These are phyloP conservation scores for Yarrowia hollandica DNA, from an alignment of 805 yeast species.

Conservation along the genomic window DNA sequence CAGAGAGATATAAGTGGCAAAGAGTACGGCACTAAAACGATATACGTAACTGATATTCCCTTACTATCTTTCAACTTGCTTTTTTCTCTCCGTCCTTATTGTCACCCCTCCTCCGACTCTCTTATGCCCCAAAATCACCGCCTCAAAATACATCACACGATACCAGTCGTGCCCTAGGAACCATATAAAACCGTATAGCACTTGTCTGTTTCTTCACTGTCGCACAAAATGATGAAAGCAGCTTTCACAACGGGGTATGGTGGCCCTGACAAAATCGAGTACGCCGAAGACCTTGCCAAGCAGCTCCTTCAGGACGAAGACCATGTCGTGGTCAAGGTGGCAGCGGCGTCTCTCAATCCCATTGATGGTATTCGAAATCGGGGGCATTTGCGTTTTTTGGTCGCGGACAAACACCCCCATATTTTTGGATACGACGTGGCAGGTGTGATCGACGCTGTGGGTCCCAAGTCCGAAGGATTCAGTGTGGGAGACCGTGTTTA, in stretches of 20 bases:
- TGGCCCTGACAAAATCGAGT: slow-evolving; percentile 6
- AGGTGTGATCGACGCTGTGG: slow-evolving; percentile 60
- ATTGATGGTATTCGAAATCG: slow-evolving; percentile 56
- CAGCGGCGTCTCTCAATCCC: slow-evolving; percentile 63
- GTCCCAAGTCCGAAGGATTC: slow-evolving; percentile 46
- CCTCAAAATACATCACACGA: no score
- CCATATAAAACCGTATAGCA: no score
- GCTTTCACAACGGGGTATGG: slow-evolving; percentile 2
- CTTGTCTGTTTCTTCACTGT: no score
- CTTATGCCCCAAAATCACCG: no score
- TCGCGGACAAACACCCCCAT: slow-evolving; percentile 11
- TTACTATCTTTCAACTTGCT: no score
- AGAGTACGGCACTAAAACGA: no score
- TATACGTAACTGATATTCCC: no score
- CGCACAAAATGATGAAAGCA: slow-evolving; percentile 13
- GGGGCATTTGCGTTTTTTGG: not conserved
- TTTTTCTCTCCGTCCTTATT: no score
- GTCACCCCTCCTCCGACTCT: no score
- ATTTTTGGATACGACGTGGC: slow-evolving; percentile 66
- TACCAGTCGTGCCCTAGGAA: no score
- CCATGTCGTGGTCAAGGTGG: slow-evolving; percentile 56
- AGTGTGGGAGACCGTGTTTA: slow-evolving; percentile 63
- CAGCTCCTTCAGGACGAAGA: not conserved
- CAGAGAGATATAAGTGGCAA: no score
- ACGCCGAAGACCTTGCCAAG: not conserved